Evolutionary conservation across 257 asterid genomes (phyloP).

Genomic region (Leonotis leonurus): DNA sequence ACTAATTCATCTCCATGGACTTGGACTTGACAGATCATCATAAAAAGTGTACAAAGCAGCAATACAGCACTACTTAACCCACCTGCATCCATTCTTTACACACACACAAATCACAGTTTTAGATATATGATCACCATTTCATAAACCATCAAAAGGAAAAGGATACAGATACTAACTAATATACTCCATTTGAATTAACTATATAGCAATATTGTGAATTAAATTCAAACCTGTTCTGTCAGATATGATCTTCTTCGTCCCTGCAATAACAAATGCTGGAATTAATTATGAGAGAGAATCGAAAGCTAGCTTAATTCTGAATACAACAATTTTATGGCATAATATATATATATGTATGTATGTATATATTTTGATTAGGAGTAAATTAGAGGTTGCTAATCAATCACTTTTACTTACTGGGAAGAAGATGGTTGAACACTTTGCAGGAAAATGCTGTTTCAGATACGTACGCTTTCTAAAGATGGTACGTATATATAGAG

Average conservation of each 20-base stretch:
- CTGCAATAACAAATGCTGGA: neutral
- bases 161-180: neutral
- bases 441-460: neutral
- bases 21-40: slow-evolving; percentile 6
- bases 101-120: neutral
- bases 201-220: neutral
- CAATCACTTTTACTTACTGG: neutral
- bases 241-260: neutral
- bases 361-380: too few species aligned
- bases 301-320: neutral
- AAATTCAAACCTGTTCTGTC: neutral
- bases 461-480: too few species aligned
- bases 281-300: neutral
- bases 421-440: neutral
- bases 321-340: neutral
- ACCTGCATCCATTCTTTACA: slow-evolving; percentile 11
- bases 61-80: slow-evolving; percentile 9
- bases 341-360: too few species aligned
- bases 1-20: neutral
- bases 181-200: neutral
- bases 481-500: neutral
- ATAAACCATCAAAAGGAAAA: neutral
- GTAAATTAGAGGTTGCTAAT: neutral
- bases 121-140: neutral
- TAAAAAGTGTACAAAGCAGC: neutral